Conservation (phyloP, 257 asterid genomes). For the Ilex asprella region DNA sequence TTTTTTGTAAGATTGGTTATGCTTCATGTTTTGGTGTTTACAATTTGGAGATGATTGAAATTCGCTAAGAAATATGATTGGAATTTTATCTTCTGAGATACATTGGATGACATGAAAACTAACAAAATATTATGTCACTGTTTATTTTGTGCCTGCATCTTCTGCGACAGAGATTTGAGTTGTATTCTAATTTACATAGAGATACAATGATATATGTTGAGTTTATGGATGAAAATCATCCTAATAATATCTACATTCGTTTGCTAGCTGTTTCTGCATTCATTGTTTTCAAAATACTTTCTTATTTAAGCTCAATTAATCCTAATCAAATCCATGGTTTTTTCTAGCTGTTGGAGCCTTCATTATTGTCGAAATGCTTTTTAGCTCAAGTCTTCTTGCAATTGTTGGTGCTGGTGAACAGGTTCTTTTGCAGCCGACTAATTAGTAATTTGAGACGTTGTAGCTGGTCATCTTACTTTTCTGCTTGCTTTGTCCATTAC, state of each 20-base stretch:
- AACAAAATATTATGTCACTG: too few species aligned
- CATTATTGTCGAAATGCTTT: slow-evolving; percentile 76
- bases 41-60: not conserved
- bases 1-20: not conserved
- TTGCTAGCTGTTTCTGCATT: not conserved
- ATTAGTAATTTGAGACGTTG: not conserved
- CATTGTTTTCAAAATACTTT: not conserved
- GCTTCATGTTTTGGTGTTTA: not conserved
- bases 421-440: slow-evolving; percentile 31
- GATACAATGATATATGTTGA: too few species aligned
- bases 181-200: too few species aligned
- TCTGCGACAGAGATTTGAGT: too few species aligned
- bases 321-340: not conserved
- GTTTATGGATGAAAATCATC: not conserved
- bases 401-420: slow-evolving; percentile 97
- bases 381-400: slow-evolving; percentile 76
- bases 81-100: too few species aligned
- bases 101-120: too few species aligned
- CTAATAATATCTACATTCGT: not conserved
- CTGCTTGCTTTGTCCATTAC: not conserved
- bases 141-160: too few species aligned
- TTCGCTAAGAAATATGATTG: not conserved
- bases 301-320: not conserved
- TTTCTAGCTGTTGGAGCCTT: slow-evolving; percentile 76
- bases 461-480: not conserved